Conservation (phyloP, 75 land plant species). For the Cupressus sempervirens region DNA sequence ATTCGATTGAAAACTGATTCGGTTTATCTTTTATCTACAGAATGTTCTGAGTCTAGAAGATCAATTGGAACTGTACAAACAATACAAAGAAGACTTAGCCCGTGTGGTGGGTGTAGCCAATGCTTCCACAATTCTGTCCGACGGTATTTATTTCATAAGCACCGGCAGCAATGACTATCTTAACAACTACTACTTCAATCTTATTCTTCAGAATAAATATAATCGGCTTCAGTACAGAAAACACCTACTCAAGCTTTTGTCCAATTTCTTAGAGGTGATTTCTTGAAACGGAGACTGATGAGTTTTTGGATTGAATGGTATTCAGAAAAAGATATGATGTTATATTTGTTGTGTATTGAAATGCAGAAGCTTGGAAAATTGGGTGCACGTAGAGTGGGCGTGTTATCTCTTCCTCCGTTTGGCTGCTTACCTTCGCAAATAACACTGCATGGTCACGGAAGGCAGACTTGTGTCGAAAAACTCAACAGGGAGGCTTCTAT, state of each 20-base stretch:
- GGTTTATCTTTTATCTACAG: too few species aligned
- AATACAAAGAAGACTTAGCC: neutral
- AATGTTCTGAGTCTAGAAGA: too few species aligned
- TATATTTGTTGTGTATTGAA: neutral
- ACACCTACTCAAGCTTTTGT: conserved; percentile 8
- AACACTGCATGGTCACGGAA: conserved; percentile 45
- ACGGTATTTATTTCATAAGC: conserved; percentile 8
- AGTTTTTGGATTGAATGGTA: neutral
- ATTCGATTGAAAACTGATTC: too few species aligned
- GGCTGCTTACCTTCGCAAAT: conserved; percentile 78
- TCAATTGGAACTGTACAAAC: too few species aligned
- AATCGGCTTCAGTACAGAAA: neutral
- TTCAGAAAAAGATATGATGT: neutral
- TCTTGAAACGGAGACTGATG: neutral
- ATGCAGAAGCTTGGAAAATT: conserved; percentile 49
- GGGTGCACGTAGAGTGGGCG: conserved; percentile 74
- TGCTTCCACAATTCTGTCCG: conserved; percentile 4
- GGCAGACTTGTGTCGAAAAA: conserved; percentile 38
- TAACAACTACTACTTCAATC: conserved; percentile 6
- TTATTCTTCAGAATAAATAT: neutral
- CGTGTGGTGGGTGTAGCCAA: conserved; percentile 1
- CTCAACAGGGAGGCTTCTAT: conserved; percentile 56
- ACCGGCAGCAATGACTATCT: conserved; percentile 15
- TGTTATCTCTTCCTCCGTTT: conserved; percentile 77
- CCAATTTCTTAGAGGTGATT: conserved; percentile 36